phyloP scores from a whole-genome alignment of 345 rosid species.

The Ricinus communis region DNA sequence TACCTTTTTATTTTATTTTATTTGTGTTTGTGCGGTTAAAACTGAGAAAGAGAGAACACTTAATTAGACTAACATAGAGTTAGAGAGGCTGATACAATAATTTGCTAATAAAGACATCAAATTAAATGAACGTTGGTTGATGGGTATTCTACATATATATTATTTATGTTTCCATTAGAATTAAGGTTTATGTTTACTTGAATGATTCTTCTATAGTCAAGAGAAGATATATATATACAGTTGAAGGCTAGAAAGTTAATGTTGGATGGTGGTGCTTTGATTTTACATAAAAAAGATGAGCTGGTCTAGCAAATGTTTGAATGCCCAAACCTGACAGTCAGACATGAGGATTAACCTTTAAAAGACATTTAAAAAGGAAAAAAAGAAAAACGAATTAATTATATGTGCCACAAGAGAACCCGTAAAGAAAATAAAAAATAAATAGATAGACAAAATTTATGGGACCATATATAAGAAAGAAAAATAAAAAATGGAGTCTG shows the following conservation, averaged over 20 bases:
- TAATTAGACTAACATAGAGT: not conserved
- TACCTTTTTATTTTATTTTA: not conserved
- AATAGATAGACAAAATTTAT: too few species aligned
- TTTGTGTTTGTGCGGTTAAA: not conserved
- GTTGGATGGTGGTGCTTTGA: conserved; percentile 1
- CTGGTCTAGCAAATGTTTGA: conserved; percentile 9
- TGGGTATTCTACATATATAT: too few species aligned
- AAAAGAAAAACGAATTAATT: too few species aligned
- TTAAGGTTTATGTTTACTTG: too few species aligned
- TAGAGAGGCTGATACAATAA: not conserved
- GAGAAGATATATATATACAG: not conserved
- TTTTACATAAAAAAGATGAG: conserved; percentile 11
- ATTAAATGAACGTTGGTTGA: not conserved
- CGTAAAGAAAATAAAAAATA: too few species aligned
- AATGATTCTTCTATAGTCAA: too few species aligned
- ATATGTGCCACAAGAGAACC: too few species aligned
- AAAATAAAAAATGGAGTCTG: too few species aligned
- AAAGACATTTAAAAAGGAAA: too few species aligned
- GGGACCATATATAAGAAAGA: not conserved
- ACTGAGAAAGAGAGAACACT: not conserved
- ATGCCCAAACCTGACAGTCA: not conserved
- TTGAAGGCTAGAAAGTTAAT: not conserved
- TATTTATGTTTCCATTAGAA: too few species aligned
- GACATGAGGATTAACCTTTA: too few species aligned
- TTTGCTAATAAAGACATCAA: not conserved